Evolutionary conservation across 768 basidiomycete species (phyloP), one percentile per base, ranked within the genome.

Genomic region (Tubosaeta brunneosetosa): DNA sequence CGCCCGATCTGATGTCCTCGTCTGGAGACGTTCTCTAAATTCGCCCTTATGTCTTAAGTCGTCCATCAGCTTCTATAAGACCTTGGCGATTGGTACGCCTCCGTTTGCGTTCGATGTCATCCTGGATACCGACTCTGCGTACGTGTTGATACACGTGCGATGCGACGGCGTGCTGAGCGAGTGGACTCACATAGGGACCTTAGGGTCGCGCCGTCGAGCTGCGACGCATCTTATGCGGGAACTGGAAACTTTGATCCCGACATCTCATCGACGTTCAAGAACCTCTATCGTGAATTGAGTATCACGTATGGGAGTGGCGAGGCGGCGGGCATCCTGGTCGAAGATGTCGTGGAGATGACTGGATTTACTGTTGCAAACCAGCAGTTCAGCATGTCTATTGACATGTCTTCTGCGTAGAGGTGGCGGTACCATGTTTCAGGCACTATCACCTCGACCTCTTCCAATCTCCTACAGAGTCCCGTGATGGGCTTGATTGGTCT

Each of bases 401-500:
- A 22, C 16, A 3, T 44, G 6, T n/a, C 14, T 26, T 13, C 19
- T 13, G 8, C 26, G 13, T 12, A 50, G 22, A 40, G 43, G 44
- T 42, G n/a, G 16, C n/a, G n/a, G n/a, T 16, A 69, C 77, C 42
- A 44, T 65, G 71, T 86, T 19, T 71, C 82, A 29, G 56, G 58
- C 3, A 55, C 56, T 13, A 62, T 65, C 4, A 64, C 48, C 4
- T 44, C 62, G 9, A 65, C 62, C 1, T 14, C 70, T 64, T 12
- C 73, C 83, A 10, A 53, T 32, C 65, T 66, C 46, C 66, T 88
- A 22, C 68, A 73, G 48, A 82, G 78, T 3, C 63, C 74, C 3
- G 76, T 82, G 4, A 80, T 82, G 1, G 89, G 89, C 3, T 79
- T 91, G 61, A 73, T 91, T 71, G 89, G 89, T 10, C 78, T 91